Conservation (phyloP, 2,329 filamentous ascomycete species). For the Colletotrichum echinochloae region DNA sequence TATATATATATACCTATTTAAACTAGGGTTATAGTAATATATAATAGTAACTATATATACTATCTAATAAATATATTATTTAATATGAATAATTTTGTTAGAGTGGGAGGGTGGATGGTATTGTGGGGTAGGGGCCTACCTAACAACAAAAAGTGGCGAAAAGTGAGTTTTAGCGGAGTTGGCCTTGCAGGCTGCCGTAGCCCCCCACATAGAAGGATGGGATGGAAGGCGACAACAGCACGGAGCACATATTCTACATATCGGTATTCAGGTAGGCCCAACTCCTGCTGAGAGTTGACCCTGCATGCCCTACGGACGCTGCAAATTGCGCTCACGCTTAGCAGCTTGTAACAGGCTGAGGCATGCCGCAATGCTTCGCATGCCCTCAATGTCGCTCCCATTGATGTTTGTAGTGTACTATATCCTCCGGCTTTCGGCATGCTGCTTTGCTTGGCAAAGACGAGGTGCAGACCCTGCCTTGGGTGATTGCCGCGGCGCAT, state of each 20-base stretch:
- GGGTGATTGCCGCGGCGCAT: not conserved
- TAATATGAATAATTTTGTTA: no score
- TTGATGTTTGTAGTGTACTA: not conserved
- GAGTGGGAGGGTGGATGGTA: no score
- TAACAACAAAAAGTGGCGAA: no score
- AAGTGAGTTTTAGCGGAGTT: no score
- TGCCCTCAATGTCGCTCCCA: not conserved
- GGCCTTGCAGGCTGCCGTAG: no score
- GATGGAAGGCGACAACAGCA: not conserved
- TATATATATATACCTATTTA: no score
- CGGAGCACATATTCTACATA: no score
- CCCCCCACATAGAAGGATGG: constrained; percentile 8
- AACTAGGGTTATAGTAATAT: no score
- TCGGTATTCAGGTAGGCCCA: not conserved
- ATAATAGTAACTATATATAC: no score
- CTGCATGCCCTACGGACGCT: not conserved
- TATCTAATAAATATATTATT: no score
- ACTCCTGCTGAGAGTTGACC: not conserved
- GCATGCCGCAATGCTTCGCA: not conserved
- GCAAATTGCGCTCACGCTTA: not conserved
- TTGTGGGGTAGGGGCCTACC: no score
- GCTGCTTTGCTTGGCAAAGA: not conserved
- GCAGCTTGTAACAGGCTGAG: not conserved
- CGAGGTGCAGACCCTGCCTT: not conserved
- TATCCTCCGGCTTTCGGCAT: not conserved